Conservation (phyloP, 805 yeast species). For the Yarrowia sp. region DNA sequence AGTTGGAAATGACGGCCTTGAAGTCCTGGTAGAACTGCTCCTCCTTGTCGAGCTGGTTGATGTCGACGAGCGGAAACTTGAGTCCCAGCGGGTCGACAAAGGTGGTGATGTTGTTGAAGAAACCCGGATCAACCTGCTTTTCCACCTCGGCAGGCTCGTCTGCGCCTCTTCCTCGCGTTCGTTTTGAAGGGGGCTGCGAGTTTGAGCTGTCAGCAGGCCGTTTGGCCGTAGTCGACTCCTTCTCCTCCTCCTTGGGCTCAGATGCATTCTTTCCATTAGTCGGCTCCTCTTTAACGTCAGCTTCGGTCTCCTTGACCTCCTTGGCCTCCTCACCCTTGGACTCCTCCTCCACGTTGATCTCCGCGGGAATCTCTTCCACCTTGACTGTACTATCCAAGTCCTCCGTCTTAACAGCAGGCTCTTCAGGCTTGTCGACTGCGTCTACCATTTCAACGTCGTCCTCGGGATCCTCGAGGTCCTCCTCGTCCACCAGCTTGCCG, state of each 20-base stretch:
- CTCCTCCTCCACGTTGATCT: neutral
- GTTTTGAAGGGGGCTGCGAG: neutral
- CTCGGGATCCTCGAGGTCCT: neutral
- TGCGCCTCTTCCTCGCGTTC: conserved; percentile 12
- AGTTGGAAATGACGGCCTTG: conserved; percentile 11
- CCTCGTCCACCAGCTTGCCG: conserved; percentile 13
- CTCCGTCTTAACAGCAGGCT: neutral
- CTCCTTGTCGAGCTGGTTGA: neutral
- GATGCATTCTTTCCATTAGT: too few relatives aligned
- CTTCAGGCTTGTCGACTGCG: neutral
- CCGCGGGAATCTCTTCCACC: neutral
- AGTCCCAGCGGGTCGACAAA: neutral
- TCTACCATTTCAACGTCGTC: conserved; percentile 18
- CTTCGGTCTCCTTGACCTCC: neutral
- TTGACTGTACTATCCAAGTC: neutral
- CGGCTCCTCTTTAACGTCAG: neutral
- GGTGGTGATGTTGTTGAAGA: neutral
- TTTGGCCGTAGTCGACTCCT: neutral
- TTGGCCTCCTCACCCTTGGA: neutral
- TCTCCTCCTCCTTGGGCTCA: neutral
- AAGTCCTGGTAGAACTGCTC: conserved; percentile 8
- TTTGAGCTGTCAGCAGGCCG: neutral
- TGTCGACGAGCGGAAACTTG: neutral
- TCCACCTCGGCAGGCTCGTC: neutral
- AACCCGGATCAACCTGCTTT: neutral